phyloP scores from a whole-genome alignment of 257 asterid genomes.

The Ophiorrhiza pumila region DNA sequence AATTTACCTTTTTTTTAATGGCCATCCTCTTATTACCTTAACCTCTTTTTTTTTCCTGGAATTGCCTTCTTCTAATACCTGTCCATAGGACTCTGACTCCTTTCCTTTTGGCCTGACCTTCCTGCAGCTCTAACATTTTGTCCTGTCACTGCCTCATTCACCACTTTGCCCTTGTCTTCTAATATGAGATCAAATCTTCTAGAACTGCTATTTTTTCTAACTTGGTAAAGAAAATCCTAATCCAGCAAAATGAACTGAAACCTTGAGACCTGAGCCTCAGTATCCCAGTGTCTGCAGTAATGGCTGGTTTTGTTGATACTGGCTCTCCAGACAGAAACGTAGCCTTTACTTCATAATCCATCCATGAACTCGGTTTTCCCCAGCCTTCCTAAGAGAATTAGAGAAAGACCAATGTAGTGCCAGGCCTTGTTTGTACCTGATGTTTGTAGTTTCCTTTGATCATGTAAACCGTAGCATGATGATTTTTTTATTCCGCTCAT shows the following conservation, averaged over 20 bases:
- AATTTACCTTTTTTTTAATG: background rate
- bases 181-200: background rate
- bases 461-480: background rate
- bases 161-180: background rate
- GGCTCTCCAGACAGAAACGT: background rate
- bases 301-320: background rate
- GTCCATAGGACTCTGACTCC: background rate
- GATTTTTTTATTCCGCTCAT: background rate
- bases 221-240: background rate
- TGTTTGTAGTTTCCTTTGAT: background rate
- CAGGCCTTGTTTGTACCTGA: background rate
- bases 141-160: background rate
- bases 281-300: background rate
- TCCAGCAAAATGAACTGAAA: background rate
- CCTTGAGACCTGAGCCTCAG: background rate
- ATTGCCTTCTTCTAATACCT: background rate
- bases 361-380: background rate
- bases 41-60: no score
- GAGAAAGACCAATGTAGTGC: background rate
- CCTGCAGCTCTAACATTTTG: background rate
- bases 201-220: background rate
- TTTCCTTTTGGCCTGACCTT: background rate
- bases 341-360: background rate
- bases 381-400: background rate
- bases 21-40: background rate